phyloP scores from a whole-genome alignment of 2,329 filamentous ascomycete species.

The Diaporthe humulicola region DNA sequence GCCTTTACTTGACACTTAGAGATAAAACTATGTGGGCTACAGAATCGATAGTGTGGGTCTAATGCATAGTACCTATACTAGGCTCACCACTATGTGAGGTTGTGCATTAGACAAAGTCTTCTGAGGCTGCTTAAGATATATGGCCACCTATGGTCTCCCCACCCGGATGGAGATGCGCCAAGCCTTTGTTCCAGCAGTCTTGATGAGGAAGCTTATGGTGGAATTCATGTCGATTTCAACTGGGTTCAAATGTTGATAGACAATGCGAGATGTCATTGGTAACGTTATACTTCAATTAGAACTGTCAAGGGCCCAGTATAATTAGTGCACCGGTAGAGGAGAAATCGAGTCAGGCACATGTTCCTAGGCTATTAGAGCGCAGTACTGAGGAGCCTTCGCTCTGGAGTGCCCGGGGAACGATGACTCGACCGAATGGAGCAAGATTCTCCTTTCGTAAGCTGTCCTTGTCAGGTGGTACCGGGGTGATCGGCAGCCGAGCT shows the following conservation, averaged over 20 bases:
- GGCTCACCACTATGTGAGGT: too few relatives aligned
- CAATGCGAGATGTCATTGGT: background rate
- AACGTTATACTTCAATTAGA: background rate
- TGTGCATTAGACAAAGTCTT: background rate
- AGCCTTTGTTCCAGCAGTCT: background rate
- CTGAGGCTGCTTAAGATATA: background rate
- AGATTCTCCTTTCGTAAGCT: slow-evolving; percentile 16
- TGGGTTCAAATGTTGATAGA: background rate
- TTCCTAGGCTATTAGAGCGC: background rate
- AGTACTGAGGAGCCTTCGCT: background rate
- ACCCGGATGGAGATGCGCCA: background rate
- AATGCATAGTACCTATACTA: too few relatives aligned
- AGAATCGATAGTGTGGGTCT: too few relatives aligned
- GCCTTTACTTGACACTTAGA: too few relatives aligned
- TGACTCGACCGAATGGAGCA: slow-evolving; percentile 28
- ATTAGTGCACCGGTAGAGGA: background rate
- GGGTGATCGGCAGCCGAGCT: slow-evolving; percentile 24
- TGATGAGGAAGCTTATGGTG: background rate
- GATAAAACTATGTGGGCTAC: too few relatives aligned
- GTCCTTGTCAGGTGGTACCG: slow-evolving; percentile 23
- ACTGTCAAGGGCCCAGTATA: background rate
- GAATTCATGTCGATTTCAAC: background rate
- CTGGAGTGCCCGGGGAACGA: background rate
- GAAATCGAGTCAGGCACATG: slow-evolving; percentile 9
- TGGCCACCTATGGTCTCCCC: background rate